Base-by-base conservation (phyloP, 805 yeast species). In the Teunomyces barrocoloradensis region DNA sequence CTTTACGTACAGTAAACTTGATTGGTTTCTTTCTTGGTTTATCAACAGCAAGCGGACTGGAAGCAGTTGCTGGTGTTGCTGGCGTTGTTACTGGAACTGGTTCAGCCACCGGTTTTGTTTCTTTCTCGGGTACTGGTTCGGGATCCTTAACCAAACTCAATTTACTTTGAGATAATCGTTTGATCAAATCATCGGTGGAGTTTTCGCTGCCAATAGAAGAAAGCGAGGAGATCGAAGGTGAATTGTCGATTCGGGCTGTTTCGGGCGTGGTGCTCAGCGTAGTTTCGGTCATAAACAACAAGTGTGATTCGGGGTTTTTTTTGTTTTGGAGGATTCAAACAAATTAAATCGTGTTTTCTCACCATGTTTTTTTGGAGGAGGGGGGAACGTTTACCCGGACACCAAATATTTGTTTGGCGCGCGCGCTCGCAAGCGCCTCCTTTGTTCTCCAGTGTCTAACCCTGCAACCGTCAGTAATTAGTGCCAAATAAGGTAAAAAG, bases 1-100 rank as follows among this genome's bases (percentile, higher is more conserved):
- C 69, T 50, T 64, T 66, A 25, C 71, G 50, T 2, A 68, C 71
- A 3, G 68, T 68, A 46, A 68, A 68, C 47, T 57, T 63, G 38
- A 67, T 55, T 11, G 73, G 63, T 45, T 61, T 65, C 41, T 59
- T 57, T n/a, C 42, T 32, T 29, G 29, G 42, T 27, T 37, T 37
- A 4, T 37, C 40, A 15, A 3, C 25, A 12, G 23, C 20, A 23
- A 21, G 40, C 5, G 40, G 40, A n/a, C 28, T 18, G 6, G 38
- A 6, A 3, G 12, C 12, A 6, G 38, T 12, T n/a, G n/a, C 13
- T 17, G 38, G 13, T 13, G 23, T 10, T 35, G 27, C n/a, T 7
- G 38, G n/a, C 2, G 38, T 10, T 11, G 21, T 10, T 11, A 9
- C 38, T 4, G 9, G 33, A 30, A 15, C 23, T 6, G 34, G 2